phyloP scores from a whole-genome alignment of 225 moss, liverwort and hornwort species.

The Bryoerythrophyllum caledonicum region DNA sequence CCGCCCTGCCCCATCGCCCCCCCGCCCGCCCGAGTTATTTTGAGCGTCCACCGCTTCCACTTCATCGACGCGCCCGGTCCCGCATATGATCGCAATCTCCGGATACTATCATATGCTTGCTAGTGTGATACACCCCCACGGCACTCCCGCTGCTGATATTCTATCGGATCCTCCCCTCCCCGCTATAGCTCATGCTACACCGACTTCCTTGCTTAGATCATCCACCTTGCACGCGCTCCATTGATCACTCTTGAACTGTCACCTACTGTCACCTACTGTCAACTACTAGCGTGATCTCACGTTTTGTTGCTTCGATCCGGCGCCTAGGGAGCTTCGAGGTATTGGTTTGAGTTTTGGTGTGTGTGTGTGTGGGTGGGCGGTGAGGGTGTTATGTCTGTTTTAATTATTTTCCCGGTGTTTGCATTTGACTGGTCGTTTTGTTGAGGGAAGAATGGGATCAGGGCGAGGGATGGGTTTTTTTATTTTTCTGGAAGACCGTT shows the following conservation, averaged over 20 bases:
- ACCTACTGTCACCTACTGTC: no score
- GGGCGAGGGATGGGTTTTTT: background rate
- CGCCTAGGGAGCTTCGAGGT: background rate
- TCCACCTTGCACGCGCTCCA: background rate
- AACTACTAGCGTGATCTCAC: no score
- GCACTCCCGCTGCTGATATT: background rate
- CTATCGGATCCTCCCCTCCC: conserved; percentile 1
- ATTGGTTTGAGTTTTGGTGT: background rate
- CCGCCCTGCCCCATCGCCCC: no score
- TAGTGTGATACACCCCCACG: background rate
- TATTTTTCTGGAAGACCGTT: background rate
- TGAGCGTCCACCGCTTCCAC: conserved; percentile 22
- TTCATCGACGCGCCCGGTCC: background rate
- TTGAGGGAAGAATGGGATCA: background rate
- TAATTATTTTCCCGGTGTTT: no score
- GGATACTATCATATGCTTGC: background rate
- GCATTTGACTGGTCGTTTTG: background rate
- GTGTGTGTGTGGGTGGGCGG: background rate
- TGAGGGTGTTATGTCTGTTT: no score
- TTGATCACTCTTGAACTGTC: no score
- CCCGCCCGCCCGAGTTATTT: background rate
- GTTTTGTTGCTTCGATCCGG: background rate
- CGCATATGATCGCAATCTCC: background rate
- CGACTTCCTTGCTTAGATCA: conserved; percentile 11
- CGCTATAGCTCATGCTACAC: background rate